A percentile compares a stretch with the other conserved stretches of the same genome.
phyloP scores from a whole-genome alignment of 2,329 filamentous ascomycete species.

The Whalleya microplaca region DNA sequence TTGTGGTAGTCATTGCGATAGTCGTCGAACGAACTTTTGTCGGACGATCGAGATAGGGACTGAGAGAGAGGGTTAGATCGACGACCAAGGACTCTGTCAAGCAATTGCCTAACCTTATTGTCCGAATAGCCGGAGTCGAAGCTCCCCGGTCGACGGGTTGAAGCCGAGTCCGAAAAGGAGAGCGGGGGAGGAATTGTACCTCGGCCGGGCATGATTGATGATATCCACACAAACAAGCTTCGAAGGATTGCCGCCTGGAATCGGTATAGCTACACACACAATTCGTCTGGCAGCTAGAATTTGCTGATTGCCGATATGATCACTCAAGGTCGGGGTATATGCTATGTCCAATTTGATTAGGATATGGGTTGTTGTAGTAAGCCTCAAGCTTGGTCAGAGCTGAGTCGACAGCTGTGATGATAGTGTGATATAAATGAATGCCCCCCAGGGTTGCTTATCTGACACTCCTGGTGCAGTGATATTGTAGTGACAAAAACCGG shows the following conservation, averaged over 20 bases:
- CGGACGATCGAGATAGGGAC: background rate
- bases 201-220: constrained; percentile 29
- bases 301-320: background rate
- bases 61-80: constrained; percentile 9
- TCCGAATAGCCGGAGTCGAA: constrained; percentile 29
- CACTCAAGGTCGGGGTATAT: background rate
- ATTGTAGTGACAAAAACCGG: constrained; percentile 14
- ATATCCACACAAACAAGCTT: background rate
- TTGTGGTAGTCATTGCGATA: constrained; percentile 17
- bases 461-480: constrained; percentile 32
- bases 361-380: constrained; percentile 5
- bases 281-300: background rate
- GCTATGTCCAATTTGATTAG: constrained; percentile 6
- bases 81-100: constrained; percentile 1
- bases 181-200: constrained; percentile 22
- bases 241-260: background rate
- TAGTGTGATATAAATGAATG: constrained; percentile 24
- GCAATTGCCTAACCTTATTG: constrained; percentile 28
- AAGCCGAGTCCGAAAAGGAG: constrained; percentile 19
- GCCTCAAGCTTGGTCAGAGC: constrained; percentile 25
- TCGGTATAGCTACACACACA: background rate
- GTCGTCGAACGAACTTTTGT: constrained; percentile 14
- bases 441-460: constrained; percentile 31
- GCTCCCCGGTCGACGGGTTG: constrained; percentile 29
- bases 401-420: constrained; percentile 5